Evolutionary conservation across 441 rosid genomes (phyloP).

Genomic region (Erodium texanum): DNA sequence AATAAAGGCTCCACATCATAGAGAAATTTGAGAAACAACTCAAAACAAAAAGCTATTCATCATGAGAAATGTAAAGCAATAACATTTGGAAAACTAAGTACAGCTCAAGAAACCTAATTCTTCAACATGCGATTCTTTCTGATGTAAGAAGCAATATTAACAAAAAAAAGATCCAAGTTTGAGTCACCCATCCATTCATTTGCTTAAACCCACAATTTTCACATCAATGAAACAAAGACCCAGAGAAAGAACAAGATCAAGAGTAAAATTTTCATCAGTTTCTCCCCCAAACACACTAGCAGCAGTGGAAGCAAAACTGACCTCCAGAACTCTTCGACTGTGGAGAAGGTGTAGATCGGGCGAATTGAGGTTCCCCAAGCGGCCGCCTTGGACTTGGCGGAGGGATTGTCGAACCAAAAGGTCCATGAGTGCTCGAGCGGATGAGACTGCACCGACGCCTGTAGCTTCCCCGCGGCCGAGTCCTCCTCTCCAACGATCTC

Average conservation of each 20-base stretch:
- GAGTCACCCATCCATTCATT: not conserved
- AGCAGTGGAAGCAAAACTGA: constrained; percentile 12
- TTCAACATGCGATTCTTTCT: no score
- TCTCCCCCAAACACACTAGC: not conserved
- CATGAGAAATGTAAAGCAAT: no score
- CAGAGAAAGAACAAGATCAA: no score
- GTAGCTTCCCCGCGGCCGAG: not conserved
- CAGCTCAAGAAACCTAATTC: no score
- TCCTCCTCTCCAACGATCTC: constrained; percentile 16
- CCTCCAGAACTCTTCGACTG: constrained; percentile 86
- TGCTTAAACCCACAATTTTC: no score
- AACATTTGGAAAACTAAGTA: no score
- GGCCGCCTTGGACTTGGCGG: constrained; percentile 44
- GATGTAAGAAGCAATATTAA: not conserved
- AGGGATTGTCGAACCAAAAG: constrained; percentile 76
- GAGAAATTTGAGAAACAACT: no score
- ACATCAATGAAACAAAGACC: no score
- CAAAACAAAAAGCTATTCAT: no score
- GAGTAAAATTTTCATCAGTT: not conserved
- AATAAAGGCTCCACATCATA: no score
- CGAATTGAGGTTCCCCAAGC: constrained; percentile 74
- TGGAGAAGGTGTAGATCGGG: constrained; percentile 53
- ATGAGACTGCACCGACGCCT: constrained; percentile 23
- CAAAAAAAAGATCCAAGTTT: not conserved
- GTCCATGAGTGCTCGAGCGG: constrained; percentile 77